Percentiles rank a stretch among this genome's conserved stretches.
phyloP scores from a whole-genome alignment of 768 basidiomycete species.

The Pisolithus albus region DNA sequence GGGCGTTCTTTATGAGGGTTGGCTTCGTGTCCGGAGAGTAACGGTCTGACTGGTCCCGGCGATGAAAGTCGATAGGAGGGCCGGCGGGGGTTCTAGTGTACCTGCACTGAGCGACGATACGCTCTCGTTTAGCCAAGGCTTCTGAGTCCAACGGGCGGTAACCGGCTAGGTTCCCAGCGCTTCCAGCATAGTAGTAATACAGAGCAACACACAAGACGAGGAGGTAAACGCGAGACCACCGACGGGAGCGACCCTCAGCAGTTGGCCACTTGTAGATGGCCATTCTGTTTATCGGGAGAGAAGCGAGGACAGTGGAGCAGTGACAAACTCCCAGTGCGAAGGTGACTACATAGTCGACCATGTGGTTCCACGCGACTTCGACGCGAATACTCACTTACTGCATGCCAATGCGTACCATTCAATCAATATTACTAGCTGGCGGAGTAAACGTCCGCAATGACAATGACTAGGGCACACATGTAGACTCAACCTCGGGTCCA shows the following conservation, averaged over 20 bases:
- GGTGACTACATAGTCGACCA: no score
- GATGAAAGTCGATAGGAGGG: slow-evolving; percentile 39
- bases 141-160: slow-evolving; percentile 4
- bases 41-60: slow-evolving; percentile 54
- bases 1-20: slow-evolving; percentile 65
- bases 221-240: slow-evolving; percentile 7
- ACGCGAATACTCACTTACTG: no score
- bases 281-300: background rate
- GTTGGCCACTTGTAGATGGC: slow-evolving; percentile 2
- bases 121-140: slow-evolving; percentile 5
- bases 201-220: slow-evolving; percentile 2
- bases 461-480: no score
- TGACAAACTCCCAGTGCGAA: background rate
- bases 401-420: no score
- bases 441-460: no score
- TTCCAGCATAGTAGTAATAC: slow-evolving; percentile 1
- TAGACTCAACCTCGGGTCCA: no score
- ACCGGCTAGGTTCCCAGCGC: background rate
- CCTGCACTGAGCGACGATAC: slow-evolving; percentile 38
- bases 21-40: slow-evolving; percentile 58
- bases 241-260: background rate
- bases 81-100: slow-evolving; percentile 36
- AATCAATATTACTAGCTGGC: no score
- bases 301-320: background rate
- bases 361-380: background rate